Conservation (phyloP, 176 grass and related monocot genomes). For the sorghum (Sorghum bicolor) region Sorghum_bicolor_NCBIv3 NC_012878.2:50957001-50957500, state of each 20-base stretch:
- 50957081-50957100: no score
- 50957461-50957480: background rate
- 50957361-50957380: background rate
- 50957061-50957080: no score
- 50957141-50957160: no score
- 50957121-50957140: no score
- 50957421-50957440: background rate
- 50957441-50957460: background rate
- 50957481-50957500: background rate
- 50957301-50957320: background rate
- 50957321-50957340: background rate
- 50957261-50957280: background rate
- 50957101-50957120: no score
- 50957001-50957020: no score
- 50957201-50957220: background rate
- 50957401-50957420: slow-evolving; percentile 1
- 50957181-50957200: background rate
- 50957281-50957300: background rate
- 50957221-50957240: slow-evolving; percentile 20
- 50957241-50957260: background rate
- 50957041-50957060: no score
- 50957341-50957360: background rate
- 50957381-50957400: slow-evolving; percentile 22
- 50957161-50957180: background rate
- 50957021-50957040: no score